phyloP scores from a whole-genome alignment of 768 basidiomycete species.

The Mycena indigotica region DNA sequence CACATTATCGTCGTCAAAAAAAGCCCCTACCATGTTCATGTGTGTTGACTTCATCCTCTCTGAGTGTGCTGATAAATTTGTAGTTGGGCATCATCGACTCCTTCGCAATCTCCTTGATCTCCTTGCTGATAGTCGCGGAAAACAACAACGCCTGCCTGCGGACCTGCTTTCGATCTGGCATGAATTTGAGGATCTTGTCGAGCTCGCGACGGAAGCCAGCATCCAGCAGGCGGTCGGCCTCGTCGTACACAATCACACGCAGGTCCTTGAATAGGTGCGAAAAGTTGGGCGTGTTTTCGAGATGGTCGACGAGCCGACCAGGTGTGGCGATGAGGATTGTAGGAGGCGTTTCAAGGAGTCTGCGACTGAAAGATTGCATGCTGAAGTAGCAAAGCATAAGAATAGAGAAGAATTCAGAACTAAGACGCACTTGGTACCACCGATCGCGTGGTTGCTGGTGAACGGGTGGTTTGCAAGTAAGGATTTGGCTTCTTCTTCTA shows the following conservation, averaged over 20 bases:
- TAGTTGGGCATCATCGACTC: conserved; percentile 31
- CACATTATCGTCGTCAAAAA: background rate
- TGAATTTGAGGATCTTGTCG: conserved; percentile 56
- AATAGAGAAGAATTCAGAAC: background rate
- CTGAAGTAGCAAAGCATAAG: conserved; percentile 9
- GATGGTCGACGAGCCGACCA: conserved; percentile 72
- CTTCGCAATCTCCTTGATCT: conserved; percentile 52
- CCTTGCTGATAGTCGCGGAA: conserved; percentile 75
- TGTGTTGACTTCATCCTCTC: conserved; percentile 57
- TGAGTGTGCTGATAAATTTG: conserved; percentile 60
- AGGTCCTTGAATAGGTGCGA: conserved; percentile 39
- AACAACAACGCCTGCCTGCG: conserved; percentile 70
- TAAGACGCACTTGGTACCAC: conserved; percentile 51
- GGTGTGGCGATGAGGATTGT: conserved; percentile 76
- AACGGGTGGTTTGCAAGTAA: conserved; percentile 44
- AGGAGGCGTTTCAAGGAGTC: conserved; percentile 31
- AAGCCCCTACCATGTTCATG: conserved; percentile 56
- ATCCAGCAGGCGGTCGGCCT: conserved; percentile 75
- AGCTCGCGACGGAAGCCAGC: conserved; percentile 71
- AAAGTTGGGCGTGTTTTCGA: conserved; percentile 48
- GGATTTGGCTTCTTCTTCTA: conserved; percentile 62
- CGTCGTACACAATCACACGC: conserved; percentile 62
- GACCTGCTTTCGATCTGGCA: conserved; percentile 48
- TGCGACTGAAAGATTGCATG: conserved; percentile 22
- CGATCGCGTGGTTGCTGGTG: conserved; percentile 53